phyloP scores from a whole-genome alignment of 2,329 filamentous ascomycete genomes.

The Balansia obtecta region DNA sequence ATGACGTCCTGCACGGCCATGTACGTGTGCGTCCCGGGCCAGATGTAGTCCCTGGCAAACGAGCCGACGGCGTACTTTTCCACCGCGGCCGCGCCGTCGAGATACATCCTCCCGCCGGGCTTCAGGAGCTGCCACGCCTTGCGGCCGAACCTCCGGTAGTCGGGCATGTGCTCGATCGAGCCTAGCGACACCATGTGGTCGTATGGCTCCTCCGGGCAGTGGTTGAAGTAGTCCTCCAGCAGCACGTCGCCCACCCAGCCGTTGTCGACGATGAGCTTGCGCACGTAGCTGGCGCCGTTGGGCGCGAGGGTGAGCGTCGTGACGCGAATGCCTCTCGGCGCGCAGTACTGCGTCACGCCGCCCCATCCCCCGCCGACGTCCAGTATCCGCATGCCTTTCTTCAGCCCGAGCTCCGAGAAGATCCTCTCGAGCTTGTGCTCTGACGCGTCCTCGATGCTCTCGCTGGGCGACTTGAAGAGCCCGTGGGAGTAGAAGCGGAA shows the following conservation, averaged over 20 bases:
- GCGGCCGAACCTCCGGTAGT: background rate
- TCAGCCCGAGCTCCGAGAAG: background rate
- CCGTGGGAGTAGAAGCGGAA: conserved; percentile 2
- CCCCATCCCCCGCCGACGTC: conserved; percentile 4
- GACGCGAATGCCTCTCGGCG: conserved; percentile 1
- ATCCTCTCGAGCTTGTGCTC: conserved; percentile 1
- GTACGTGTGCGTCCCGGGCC: conserved; percentile 1
- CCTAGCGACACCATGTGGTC: conserved; percentile 1
- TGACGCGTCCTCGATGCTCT: background rate
- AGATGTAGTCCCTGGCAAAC: conserved; percentile 1
- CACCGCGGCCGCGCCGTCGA: conserved; percentile 1
- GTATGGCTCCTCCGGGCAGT: background rate
- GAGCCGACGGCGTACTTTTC: conserved; percentile 2
- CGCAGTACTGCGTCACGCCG: conserved; percentile 1
- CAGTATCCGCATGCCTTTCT: background rate
- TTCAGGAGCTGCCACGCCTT: conserved; percentile 1
- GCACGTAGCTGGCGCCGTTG: background rate
- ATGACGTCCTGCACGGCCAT: conserved; percentile 4
- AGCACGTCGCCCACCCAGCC: background rate
- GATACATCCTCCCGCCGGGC: conserved; percentile 1
- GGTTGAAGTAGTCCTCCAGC: conserved; percentile 3
- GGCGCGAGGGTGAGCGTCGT: background rate
- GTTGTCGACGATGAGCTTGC: background rate
- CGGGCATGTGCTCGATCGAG: conserved; percentile 2
- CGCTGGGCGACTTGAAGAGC: background rate